Percentiles rank a stretch among this genome's conserved stretches.
Conservation (phyloP, 1,139 yeast species). For the Eremothecium cymbalariae region DNA sequence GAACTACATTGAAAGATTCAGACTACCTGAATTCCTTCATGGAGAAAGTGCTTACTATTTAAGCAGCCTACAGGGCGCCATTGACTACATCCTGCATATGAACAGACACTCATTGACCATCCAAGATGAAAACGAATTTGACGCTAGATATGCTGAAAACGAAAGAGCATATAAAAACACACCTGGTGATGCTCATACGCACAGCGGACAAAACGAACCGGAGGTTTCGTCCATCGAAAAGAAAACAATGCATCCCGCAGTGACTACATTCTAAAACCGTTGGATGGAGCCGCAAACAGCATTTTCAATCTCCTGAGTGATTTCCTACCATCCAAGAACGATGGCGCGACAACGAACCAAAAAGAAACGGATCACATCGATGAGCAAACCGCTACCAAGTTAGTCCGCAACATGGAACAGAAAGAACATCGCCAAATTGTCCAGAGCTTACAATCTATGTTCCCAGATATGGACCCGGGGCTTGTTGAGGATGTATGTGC, state of each 20-base stretch:
- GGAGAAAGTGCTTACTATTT: conserved; percentile 89
- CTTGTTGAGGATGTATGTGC: conserved; percentile 62
- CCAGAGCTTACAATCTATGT: conserved; percentile 54
- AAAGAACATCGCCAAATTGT: conserved; percentile 39
- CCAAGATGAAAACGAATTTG: conserved; percentile 47
- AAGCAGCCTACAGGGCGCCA: conserved; percentile 80
- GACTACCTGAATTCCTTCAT: conserved; percentile 63
- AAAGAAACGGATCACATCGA: conserved; percentile 8
- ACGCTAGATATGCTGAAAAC: conserved; percentile 40
- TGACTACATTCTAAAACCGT: conserved; percentile 19
- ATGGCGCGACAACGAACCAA: conserved; percentile 10
- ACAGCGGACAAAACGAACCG: neutral
- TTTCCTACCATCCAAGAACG: conserved; percentile 15
- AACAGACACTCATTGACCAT: conserved; percentile 54
- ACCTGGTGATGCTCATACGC: neutral
- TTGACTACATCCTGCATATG: conserved; percentile 61
- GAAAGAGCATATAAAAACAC: conserved; percentile 10
- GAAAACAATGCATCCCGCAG: too few relatives aligned
- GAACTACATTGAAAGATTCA: conserved; percentile 74
- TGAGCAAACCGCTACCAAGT: conserved; percentile 9
- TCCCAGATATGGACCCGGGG: conserved; percentile 64
- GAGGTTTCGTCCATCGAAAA: conserved; percentile 4
- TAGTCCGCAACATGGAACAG: conserved; percentile 23
- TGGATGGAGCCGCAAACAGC: conserved; percentile 28
- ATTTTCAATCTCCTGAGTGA: conserved; percentile 24